Base-by-base conservation (phyloP, 768 basidiomycete genomes). In the Lentinus brumalis region DNA sequence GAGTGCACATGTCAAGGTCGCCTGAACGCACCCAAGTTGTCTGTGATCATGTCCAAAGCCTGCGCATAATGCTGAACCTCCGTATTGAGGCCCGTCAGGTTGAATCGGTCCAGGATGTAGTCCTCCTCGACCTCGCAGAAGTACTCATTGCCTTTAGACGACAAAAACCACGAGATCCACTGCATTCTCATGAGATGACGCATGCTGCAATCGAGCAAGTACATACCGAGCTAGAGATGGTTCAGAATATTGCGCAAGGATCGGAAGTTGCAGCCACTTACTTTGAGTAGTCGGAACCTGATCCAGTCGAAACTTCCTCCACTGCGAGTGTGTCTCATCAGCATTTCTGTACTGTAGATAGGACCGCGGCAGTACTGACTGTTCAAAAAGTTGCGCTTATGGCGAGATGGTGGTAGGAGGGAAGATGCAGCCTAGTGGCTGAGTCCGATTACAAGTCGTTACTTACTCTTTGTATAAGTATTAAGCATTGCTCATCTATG, bases 101-200 rank as follows among this genome's bases (percentile, higher is more conserved):
- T 98, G 84, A 99, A 98, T 54, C 96, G 86, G 77, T 98, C 96
- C 57, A 97, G 83, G 69, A 99, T 98, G 74, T 98, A 98, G 76
- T 98, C 96, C 71, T 98, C 97, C 73, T 98, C 97, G 63, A 98
- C 94, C 79, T 98, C 96, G 75, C 96, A 97, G 70, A 98, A 98
- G 79, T 99, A 99, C 78, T 99, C 97, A 73, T 99, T 98, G 59
- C 97, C 96, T 73, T 97, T 97, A 18, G 94, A 95, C 21, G 93
- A 92, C 5, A 98, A 80, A 70, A 98, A 97, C 95, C 95, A 98
- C 4, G 94, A 94, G 67, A 96, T 96, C 95, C 95, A 98, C 93
- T 96, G 66, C 14, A 15, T 31, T 10, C 18, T 26, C 16, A 38
- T 57, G 26, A 52, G 51, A 42, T 5, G 21, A 47, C 30, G 18